Evolutionary conservation across 139 green algal species (phyloP).

Genomic region (Chlamydomonas sphaeroides): DNA sequence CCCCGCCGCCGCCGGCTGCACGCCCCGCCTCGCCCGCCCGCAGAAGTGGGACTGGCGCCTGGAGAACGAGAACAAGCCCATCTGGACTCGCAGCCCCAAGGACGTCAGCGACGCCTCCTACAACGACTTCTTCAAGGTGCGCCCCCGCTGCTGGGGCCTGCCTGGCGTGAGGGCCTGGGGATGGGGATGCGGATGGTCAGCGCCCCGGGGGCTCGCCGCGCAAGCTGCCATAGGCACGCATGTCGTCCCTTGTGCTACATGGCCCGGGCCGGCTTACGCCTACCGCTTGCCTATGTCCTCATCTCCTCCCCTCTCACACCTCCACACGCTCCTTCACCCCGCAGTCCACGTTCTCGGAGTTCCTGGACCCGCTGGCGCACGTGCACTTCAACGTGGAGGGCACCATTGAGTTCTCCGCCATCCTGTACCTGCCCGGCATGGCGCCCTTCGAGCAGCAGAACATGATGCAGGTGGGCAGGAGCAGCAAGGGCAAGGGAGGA

Average conservation of each 20-base stretch:
- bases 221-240: too few relatives aligned
- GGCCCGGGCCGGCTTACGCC: too few relatives aligned
- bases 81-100: slow-evolving; percentile 90
- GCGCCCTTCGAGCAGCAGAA: slow-evolving; percentile 93
- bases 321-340: slow-evolving; percentile 61
- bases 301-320: background rate
- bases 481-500: too few relatives aligned
- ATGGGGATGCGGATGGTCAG: too few relatives aligned
- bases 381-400: slow-evolving; percentile 96
- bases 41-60: slow-evolving; percentile 80
- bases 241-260: too few relatives aligned
- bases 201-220: too few relatives aligned
- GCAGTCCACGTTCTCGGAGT: slow-evolving; percentile 71
- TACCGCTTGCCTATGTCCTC: too few relatives aligned
- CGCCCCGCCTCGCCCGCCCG: too few relatives aligned
- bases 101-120: slow-evolving; percentile 92
- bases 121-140: slow-evolving; percentile 94
- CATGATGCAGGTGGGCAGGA: slow-evolving; percentile 33
- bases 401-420: slow-evolving; percentile 95
- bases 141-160: too few relatives aligned
- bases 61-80: slow-evolving; percentile 97
- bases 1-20: too few relatives aligned
- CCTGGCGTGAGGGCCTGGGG: too few relatives aligned
- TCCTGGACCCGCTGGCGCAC: slow-evolving; percentile 80
- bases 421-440: slow-evolving; percentile 98